Base-by-base conservation (phyloP, 164 flowering plant genomes). In the Malania oleifera region DNA sequence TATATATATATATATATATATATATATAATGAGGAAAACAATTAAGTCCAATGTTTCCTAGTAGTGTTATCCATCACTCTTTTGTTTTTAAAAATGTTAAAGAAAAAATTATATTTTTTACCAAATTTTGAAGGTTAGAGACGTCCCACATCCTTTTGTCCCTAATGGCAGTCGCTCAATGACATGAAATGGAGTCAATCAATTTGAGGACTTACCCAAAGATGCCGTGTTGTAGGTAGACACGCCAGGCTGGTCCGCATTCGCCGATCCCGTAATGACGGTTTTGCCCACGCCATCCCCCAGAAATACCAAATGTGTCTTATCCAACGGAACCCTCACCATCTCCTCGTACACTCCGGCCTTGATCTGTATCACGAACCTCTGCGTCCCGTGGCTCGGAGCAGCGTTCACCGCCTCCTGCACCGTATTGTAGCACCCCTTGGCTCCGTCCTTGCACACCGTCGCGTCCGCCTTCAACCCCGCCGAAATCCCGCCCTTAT, bases 201-300 rank as follows among this genome's bases (percentile, higher is more conserved):
- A 34, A 17, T 6, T 7, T 0, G 8, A 18, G 6, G n/a, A 61
- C 85, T 74, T 64, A 92, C 98, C 97, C 3, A 93, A 86, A 0
- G 96, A 88, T 4, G 99, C 93, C 0, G 91, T 65, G 34, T 80
- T 73, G 70, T 80, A 83, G 0, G 99, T 93, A 8, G 82, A 67
- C n/a, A 88, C 48, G 0, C 97, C 96, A 13, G 67, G 73, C 49
- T 52, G 67, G 12, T 77, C 87, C 10, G 66, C 82, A 45, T 70
- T 77, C 61, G 63, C 28, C 0, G 82, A 73, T 1, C 97, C 97
- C 0, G 97, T 83, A 68, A 93, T 93, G 46, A 93, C 85, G 3
- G 92, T 88, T 75, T 86, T 88, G 13, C 93, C 96, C 70, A 81
- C 83, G 7, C 97, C 99, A 57, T 93, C 97, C 0, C 99, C 97